Evolutionary conservation across 208 protist species (phyloP), one percentile per base, ranked within the genome.

Genomic region (Leishmania turanica): DNA sequence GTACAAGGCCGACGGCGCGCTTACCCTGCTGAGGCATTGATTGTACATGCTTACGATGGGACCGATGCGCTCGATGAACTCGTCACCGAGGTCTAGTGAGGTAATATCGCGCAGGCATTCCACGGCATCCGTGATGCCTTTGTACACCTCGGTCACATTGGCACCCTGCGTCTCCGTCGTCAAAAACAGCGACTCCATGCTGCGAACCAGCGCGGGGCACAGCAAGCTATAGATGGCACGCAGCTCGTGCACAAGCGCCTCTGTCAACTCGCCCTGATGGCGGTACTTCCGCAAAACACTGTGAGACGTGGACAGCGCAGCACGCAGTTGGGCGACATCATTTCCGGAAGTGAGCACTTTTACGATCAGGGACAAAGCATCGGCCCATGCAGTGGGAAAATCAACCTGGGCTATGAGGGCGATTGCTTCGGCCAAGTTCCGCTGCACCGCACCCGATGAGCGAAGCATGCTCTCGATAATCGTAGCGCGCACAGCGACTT

Each of bases 51-150:
- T 69, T 34, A 96, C 93, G 62, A 97, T 95, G 27, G 80, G 80
- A 8, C 89, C 81, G 53, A 99, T 83, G 76, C 93, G 84, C 79
- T 92, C 89, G 78, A 99, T 96, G 80, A 99, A 98, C 78, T 97
- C 98, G 75, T 99, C 98, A 34, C 98, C 97, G 62, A 99, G 82
- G 86, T 99, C 98, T 40, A 99, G 84, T n/a, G 84, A 88, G 24
- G 90, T 96, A 24, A 98, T 90, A 60, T 97, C 93, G 62, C 87
- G 88, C 51, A 97, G 85, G 47, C 91, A 96, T 77, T 98, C 90
- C 45, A 97, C 87, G 9, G 89, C 90, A 17, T 85, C 87, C 11
- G 83, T 88, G 62, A 93, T 75, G 34, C 92, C 92, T 37, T 87
- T 81, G 79, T 84, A 89, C 42, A 87, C 90, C 4, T 85, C 51